Base-by-base conservation (phyloP, 139 green algal genomes). In the Tetraselmis striata region DNA sequence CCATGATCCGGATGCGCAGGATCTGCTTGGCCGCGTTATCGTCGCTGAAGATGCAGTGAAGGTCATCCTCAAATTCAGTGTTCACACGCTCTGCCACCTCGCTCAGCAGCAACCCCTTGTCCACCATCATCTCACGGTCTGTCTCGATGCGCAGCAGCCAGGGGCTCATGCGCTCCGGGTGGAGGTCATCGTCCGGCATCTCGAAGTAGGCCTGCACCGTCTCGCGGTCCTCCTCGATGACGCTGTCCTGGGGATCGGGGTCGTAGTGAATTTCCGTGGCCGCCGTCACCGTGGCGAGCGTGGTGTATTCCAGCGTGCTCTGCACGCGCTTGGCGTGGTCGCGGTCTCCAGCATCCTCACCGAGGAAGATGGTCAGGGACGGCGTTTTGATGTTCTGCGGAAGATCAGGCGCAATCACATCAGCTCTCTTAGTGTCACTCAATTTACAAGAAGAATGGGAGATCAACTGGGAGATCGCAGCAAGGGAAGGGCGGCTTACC, bases 371-470 rank as follows among this genome's bases (percentile, higher is more conserved):
- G 28, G 92, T 93, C 18, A 98, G 89, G 1, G 87, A 94, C 32
- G 97, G 97, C 79, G 97, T 99, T 89, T 98, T 99, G 90, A 98
- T 99, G 90, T 96, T 98, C 91, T 67, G 45, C n/a, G n/a, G n/a
- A n/a, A n/a, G n/a, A n/a, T n/a, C n/a, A n/a, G n/a, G n/a, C n/a
- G n/a, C n/a, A n/a, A n/a, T n/a, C n/a, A n/a, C n/a, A n/a, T n/a
- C n/a, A n/a, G n/a, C n/a, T n/a, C n/a, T n/a, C n/a, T n/a, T n/a
- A n/a, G n/a, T n/a, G n/a, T n/a, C n/a, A n/a, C n/a, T n/a, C n/a
- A n/a, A n/a, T n/a, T n/a, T n/a, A n/a, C n/a, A n/a, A n/a, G n/a
- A n/a, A n/a, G n/a, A n/a, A n/a, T n/a, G n/a, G n/a, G n/a, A n/a
- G n/a, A n/a, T n/a, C n/a, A n/a, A n/a, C n/a, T n/a, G n/a, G n/a